These are phyloP conservation scores for Neurospora pannonica DNA, from an alignment of 495 filamentous ascomycete genomes.

Conservation along the genomic window DNA sequence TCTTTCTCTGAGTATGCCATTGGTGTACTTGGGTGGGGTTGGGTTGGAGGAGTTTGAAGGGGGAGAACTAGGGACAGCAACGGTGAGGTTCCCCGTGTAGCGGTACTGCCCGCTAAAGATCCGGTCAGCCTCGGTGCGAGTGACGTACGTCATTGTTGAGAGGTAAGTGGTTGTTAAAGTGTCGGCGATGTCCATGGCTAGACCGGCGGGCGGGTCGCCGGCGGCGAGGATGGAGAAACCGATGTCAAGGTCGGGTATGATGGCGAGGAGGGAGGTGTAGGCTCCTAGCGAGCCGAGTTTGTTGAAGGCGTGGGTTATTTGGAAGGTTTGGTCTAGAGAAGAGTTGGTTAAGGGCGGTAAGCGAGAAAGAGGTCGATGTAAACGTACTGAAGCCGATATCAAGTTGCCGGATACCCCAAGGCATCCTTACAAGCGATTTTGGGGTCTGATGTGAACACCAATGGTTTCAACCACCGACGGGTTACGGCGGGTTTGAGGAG, in stretches of 20 bases:
- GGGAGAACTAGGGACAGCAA: background rate
- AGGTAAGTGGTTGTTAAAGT: slow-evolving; percentile 25
- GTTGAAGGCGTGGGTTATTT: slow-evolving; percentile 39
- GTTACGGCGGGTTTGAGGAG: slow-evolving; percentile 39
- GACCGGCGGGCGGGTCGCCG: slow-evolving; percentile 22
- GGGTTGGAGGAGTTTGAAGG: background rate
- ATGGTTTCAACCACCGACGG: slow-evolving; percentile 48
- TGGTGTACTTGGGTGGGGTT: background rate
- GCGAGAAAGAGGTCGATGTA: background rate
- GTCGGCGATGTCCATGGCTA: slow-evolving; percentile 27
- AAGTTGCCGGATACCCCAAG: slow-evolving; percentile 46
- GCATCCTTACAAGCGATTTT: slow-evolving; percentile 38
- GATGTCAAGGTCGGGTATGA: slow-evolving; percentile 46
- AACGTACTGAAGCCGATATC: slow-evolving; percentile 11
- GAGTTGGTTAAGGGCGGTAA: background rate
- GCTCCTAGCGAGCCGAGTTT: slow-evolving; percentile 42
- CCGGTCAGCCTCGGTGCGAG: slow-evolving; percentile 26
- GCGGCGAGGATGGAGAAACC: slow-evolving; percentile 45
- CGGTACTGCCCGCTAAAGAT: slow-evolving; percentile 30
- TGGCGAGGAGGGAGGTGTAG: slow-evolving; percentile 38
- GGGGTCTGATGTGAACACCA: slow-evolving; percentile 37
- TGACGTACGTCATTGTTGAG: slow-evolving; percentile 25
- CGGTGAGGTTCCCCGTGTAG: background rate
- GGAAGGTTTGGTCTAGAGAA: slow-evolving; percentile 19
- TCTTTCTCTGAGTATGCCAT: slow-evolving; percentile 1